A percentile compares a stretch with the other conserved stretches of the same genome.
Conservation (phyloP, 768 basidiomycete species). For the Leccinum rimulosum region DNA sequence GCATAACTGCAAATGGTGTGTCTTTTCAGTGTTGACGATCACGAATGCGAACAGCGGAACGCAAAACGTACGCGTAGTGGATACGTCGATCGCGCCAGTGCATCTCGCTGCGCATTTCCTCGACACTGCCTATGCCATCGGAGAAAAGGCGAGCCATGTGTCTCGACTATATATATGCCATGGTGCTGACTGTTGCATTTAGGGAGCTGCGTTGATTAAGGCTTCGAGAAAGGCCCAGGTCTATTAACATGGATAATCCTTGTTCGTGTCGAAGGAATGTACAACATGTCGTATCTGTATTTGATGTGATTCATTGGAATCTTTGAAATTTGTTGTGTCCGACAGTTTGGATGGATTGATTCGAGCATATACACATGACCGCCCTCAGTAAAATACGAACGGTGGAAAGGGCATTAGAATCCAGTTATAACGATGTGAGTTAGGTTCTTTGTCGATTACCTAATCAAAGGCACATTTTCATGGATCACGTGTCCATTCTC, state of each 20-base stretch:
- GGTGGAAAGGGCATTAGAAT: no score
- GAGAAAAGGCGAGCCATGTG: slow-evolving; percentile 10
- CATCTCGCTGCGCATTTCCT: slow-evolving; percentile 14
- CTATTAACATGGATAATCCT: background rate
- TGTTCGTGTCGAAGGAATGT: background rate
- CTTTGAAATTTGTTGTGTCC: background rate
- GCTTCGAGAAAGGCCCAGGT: background rate
- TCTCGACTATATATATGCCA: background rate
- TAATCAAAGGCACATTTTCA: background rate
- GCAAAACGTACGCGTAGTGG: slow-evolving; percentile 16
- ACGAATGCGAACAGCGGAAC: slow-evolving; percentile 9
- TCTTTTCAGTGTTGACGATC: background rate
- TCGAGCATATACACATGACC: background rate
- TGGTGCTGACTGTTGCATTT: background rate
- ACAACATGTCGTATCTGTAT: background rate
- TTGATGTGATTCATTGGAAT: background rate
- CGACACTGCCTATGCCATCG: slow-evolving; percentile 20
- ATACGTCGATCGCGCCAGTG: slow-evolving; percentile 17
- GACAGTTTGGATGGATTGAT: background rate
- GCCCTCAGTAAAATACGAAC: background rate
- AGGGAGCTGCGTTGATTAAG: slow-evolving; percentile 17
- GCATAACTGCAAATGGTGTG: background rate
- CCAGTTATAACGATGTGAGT: no score
- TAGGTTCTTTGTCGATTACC: background rate
- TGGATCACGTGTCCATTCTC: background rate